Base-by-base conservation (phyloP, 192 early-diverging fungal genomes). In the Anaeromyces robustus region DNA sequence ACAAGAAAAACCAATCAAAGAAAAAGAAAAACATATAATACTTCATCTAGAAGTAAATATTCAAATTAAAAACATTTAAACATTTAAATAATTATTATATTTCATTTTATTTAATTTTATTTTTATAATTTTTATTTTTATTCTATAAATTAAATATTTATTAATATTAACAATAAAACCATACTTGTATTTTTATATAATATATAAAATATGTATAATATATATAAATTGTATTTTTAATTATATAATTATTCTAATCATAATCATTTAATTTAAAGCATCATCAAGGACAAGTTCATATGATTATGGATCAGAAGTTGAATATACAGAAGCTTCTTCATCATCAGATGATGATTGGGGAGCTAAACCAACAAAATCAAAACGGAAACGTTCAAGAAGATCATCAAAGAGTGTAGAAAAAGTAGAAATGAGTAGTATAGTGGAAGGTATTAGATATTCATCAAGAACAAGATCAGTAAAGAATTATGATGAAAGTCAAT, bases 51-150 rank as follows among this genome's bases (percentile, higher is more conserved):
- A 7, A 77, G 78, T 77, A 77, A 78, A 37, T 77, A 80, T 30
- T 39, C 79, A 52, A 31, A 31, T n/a, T n/a, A n/a, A n/a, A n/a
- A n/a, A n/a, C n/a, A n/a, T n/a, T n/a, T n/a, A n/a, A n/a, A n/a
- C n/a, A n/a, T n/a, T n/a, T n/a, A n/a, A n/a, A n/a, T n/a, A n/a
- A n/a, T n/a, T n/a, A n/a, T n/a, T 14, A 77, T 41, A 14, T 29
- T 29, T 34, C 77, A 39, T n/a, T 11, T 22, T 30, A 80, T 82
- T 29, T 82, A 85, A 13, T 86, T 86, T 78, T 88, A 85, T 22
- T 85, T 83, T 29, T 79, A 87, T 29, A 80, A 86, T 86, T n/a
- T 90, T 90, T 78, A 88, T 80, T 78, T 29, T n/a, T n/a, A n/a
- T n/a, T n/a, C n/a, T n/a, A n/a, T n/a, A n/a, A n/a, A n/a, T n/a